phyloP scores from a whole-genome alignment of 176 grass and related monocot species.

The Carex pumila region DNA sequence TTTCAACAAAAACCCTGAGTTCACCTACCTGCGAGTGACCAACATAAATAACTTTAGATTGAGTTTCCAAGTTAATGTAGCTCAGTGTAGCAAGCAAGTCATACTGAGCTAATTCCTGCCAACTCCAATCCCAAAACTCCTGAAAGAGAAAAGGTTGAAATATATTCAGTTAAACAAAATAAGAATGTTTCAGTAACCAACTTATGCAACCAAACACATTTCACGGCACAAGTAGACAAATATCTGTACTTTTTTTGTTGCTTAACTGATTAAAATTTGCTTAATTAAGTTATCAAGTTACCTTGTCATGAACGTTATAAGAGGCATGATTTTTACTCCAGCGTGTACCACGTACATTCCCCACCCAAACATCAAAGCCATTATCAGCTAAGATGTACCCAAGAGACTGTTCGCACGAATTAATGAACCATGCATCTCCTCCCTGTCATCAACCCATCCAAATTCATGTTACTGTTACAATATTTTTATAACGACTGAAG shows the following conservation, averaged over 20 bases:
- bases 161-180: not conserved
- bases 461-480: not conserved
- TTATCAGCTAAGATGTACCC: constrained; percentile 92
- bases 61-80: constrained; percentile 49
- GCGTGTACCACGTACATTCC: constrained; percentile 74
- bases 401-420: constrained; percentile 63
- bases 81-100: constrained; percentile 75
- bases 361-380: constrained; percentile 98
- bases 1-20: not conserved
- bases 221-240: not conserved
- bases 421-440: constrained; percentile 91
- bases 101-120: constrained; percentile 88
- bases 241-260: not conserved
- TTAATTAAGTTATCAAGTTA: constrained; percentile 22
- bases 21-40: constrained; percentile 79
- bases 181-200: not conserved
- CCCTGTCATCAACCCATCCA: constrained; percentile 33
- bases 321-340: constrained; percentile 74
- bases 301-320: constrained; percentile 81
- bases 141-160: constrained; percentile 23
- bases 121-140: constrained; percentile 98
- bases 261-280: constrained; percentile 2
- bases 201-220: not conserved
- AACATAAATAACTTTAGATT: constrained; percentile 70
- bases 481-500: not conserved